Conservation (phyloP, 305 asterid species). For the Fraxinus velutina region DNA sequence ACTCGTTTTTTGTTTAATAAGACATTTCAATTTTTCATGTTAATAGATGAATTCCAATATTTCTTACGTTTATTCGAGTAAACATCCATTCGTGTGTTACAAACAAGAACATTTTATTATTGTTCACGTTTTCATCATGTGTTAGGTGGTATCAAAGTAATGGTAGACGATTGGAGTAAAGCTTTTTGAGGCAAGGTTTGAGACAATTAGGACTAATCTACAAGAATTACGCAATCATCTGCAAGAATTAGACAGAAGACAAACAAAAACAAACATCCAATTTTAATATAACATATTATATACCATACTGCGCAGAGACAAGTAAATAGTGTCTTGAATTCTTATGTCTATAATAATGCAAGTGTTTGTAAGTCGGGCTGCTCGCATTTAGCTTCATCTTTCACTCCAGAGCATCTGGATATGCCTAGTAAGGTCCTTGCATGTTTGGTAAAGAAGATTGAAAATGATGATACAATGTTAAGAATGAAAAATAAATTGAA, state of each 20-base stretch:
- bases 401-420: too few relatives aligned
- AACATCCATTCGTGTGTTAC: too few relatives aligned
- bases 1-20: not conserved
- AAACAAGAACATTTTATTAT: too few relatives aligned
- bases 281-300: too few relatives aligned
- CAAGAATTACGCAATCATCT: not conserved
- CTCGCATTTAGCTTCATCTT: not conserved
- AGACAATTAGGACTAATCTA: not conserved
- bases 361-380: not conserved
- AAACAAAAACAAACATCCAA: too few relatives aligned
- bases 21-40: not conserved
- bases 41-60: not conserved
- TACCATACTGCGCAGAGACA: too few relatives aligned
- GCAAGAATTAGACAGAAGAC: not conserved
- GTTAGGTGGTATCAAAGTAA: not conserved
- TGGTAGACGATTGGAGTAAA: not conserved
- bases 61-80: too few relatives aligned
- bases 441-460: not conserved
- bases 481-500: too few relatives aligned
- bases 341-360: not conserved
- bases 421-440: not conserved
- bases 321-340: not conserved
- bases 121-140: not conserved
- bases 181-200: not conserved
- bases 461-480: too few relatives aligned